Evolutionary conservation across 148 eudicot species (phyloP), one percentile per base, ranked within the genome.

Genomic region (Talinum fruticosum): DNA sequence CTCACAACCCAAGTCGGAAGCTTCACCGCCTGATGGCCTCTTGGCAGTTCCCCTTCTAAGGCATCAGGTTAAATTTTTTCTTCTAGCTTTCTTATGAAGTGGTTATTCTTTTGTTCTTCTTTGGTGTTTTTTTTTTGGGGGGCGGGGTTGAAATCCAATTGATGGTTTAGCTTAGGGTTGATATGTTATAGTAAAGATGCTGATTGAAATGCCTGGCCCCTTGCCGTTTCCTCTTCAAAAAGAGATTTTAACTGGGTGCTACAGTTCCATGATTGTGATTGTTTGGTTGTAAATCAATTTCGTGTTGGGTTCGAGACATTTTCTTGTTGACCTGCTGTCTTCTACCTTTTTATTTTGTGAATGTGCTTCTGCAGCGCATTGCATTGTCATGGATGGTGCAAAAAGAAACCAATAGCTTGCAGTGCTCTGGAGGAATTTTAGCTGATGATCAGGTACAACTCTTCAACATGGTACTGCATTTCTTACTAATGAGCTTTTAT

Each of bases 311-410:
- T 41, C 13, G 16, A 51, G 15, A 19, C 21, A 10, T 51, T 21
- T 51, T 51, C 57, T 51, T 51, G 57, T 51, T 37, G 14, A 19
- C 4, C 14, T 74, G 53, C 15, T 12, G 35, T 1, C 28, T 62
- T 35, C 16, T 70, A 12, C 0, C 61, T 12, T 59, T 4, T 13
- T 57, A 44, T 53, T 36, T 47, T 41, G 57, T 45, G 68, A 24
- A n/a, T 36, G 44, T 74, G 24, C 0, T n/a, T 33, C 28, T 74
- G 45, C 91, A 95, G 99, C 82, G 99, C 47, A 93, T 96, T 86
- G 99, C 99, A 79, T 87, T 96, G 82, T 88, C 92, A 33, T 96
- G 99, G 99, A 96, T 96, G 99, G 88, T 87, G 74, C 93, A 93
- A 78, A 96, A 96, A 85, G 99, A 96, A 87, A 93, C 90, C 64